Evolutionary conservation across 1,139 yeast species (phyloP).

Genomic region (Zygosaccharomyces sapae): DNA sequence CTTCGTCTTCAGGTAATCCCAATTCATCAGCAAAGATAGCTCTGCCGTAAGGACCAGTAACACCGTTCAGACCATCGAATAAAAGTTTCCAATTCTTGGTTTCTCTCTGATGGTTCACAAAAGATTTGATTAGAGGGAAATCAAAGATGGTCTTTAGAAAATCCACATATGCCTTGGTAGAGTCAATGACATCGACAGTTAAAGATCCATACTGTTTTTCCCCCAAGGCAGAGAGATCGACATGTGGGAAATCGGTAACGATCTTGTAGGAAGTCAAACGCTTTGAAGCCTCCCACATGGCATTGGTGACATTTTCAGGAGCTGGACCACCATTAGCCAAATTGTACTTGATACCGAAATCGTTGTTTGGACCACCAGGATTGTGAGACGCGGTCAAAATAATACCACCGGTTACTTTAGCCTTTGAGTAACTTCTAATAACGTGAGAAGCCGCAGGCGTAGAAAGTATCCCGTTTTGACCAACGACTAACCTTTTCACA

Average conservation of each 20-base stretch:
- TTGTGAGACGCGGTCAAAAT: slow-evolving; percentile 95
- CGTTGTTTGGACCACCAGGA: slow-evolving; percentile 96
- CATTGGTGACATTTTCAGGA: slow-evolving; percentile 90
- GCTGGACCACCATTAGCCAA: slow-evolving; percentile 97
- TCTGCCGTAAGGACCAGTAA: slow-evolving; percentile 94
- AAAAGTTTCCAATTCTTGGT: slow-evolving; percentile 61
- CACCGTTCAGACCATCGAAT: slow-evolving; percentile 91
- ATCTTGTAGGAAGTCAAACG: slow-evolving; percentile 58
- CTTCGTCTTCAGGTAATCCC: slow-evolving; percentile 58
- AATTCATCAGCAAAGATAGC: slow-evolving; percentile 80
- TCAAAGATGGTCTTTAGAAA: slow-evolving; percentile 86
- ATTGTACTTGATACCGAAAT: slow-evolving; percentile 94
- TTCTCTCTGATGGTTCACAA: slow-evolving; percentile 49
- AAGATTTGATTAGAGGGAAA: slow-evolving; percentile 70
- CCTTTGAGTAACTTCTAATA: slow-evolving; percentile 58
- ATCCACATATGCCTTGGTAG: slow-evolving; percentile 70
- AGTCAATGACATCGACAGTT: slow-evolving; percentile 74
- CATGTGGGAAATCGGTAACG: slow-evolving; percentile 47
- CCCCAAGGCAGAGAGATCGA: slow-evolving; percentile 64
- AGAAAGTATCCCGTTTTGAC: slow-evolving; percentile 81
- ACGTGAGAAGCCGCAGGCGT: slow-evolving; percentile 96
- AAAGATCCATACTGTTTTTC: slow-evolving; percentile 46
- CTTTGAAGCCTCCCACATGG: slow-evolving; percentile 70
- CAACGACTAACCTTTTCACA: slow-evolving; percentile 76
- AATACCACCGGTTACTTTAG: slow-evolving; percentile 84